Evolutionary conservation across 345 rosid genomes (phyloP).

Genomic region (Citrus sinensis): DVS_A1.0 CM039165.1:474001-474500

Average conservation of each 20-base stretch:
- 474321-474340: not conserved
- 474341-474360: not conserved
- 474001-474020: conserved; percentile 97
- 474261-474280: not conserved
- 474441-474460: not conserved
- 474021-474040: conserved; percentile 55
- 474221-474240: not conserved
- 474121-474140: not conserved
- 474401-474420: not conserved
- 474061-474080: not conserved
- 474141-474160: not conserved
- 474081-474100: not conserved
- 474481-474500: not conserved
- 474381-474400: not conserved
- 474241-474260: not conserved
- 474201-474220: not conserved
- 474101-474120: not conserved
- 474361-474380: not conserved
- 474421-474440: not conserved
- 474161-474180: not conserved
- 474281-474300: not conserved
- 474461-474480: not conserved
- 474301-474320: not conserved
- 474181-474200: not conserved
- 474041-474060: conserved; percentile 37